These are phyloP conservation scores for Tylopilus sp. DNA, from an alignment of 768 basidiomycete species.

Conservation along the genomic window DNA sequence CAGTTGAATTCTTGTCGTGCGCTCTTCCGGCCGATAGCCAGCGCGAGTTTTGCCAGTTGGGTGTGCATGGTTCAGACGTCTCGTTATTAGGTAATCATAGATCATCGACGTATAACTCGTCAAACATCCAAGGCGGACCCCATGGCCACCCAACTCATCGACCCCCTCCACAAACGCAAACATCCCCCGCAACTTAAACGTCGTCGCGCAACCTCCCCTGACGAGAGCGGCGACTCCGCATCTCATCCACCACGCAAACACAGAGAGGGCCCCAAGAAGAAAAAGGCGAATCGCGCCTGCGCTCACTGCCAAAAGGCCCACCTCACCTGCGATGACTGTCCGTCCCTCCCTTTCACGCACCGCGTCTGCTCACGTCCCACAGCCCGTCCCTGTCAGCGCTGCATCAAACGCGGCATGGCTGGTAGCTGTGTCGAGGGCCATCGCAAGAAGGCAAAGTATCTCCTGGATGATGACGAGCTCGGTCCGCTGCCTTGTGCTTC, in stretches of 20 bases:
- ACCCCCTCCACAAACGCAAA: neutral
- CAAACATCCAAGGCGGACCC: too few species aligned
- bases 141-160: neutral
- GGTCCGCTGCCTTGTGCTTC: slow-evolving; percentile 42
- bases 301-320: slow-evolving; percentile 97
- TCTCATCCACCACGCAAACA: slow-evolving; percentile 46
- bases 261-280: slow-evolving; percentile 84
- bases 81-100: neutral
- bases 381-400: slow-evolving; percentile 97
- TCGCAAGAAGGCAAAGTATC: slow-evolving; percentile 97
- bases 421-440: slow-evolving; percentile 90
- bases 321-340: slow-evolving; percentile 97
- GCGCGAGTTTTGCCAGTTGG: slow-evolving; percentile 30
- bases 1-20: slow-evolving; percentile 47
- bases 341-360: slow-evolving; percentile 30
- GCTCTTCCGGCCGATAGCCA: slow-evolving; percentile 31
- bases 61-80: too few species aligned
- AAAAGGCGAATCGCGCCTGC: slow-evolving; percentile 92
- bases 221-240: slow-evolving; percentile 50
- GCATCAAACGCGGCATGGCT: slow-evolving; percentile 89
- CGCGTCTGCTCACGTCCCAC: slow-evolving; percentile 16
- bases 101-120: neutral
- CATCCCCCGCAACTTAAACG: slow-evolving; percentile 42
- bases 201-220: slow-evolving; percentile 59
- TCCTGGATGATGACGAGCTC: slow-evolving; percentile 90